Conservation (phyloP, 768 basidiomycete species). For the Neoboletus brunneissimus region DNA sequence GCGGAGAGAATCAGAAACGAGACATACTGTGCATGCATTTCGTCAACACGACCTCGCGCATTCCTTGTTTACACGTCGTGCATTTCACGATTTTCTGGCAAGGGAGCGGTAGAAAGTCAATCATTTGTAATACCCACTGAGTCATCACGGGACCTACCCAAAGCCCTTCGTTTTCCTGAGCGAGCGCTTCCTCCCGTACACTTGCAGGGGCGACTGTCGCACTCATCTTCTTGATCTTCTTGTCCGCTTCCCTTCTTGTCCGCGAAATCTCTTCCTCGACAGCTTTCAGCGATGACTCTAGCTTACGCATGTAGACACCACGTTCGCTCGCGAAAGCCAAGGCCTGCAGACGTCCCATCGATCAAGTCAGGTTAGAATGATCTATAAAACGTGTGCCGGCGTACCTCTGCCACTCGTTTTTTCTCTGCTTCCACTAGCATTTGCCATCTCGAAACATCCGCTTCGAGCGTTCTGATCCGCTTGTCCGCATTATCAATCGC, state of each 20-base stretch:
- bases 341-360: constrained; percentile 24
- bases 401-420: constrained; percentile 40
- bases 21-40: constrained; percentile 91
- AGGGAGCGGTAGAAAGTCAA: neutral
- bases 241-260: constrained; percentile 52
- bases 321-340: constrained; percentile 32
- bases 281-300: constrained; percentile 18
- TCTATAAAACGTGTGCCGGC: constrained; percentile 1
- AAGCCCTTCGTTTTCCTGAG: constrained; percentile 53
- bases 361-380: neutral
- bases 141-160: constrained; percentile 43
- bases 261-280: constrained; percentile 48
- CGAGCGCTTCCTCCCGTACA: constrained; percentile 35
- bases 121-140: neutral
- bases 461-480: constrained; percentile 31
- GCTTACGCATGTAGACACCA: constrained; percentile 20
- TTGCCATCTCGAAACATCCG: constrained; percentile 34
- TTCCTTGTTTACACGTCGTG: constrained; percentile 76
- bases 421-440: constrained; percentile 38
- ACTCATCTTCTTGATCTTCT: constrained; percentile 45
- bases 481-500: constrained; percentile 27
- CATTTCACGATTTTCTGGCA: constrained; percentile 78
- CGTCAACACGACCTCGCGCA: constrained; percentile 77
- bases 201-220: constrained; percentile 30
- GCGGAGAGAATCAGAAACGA: neutral